Conservation (phyloP, 805 yeast species). For the Starmerella floris region DNA sequence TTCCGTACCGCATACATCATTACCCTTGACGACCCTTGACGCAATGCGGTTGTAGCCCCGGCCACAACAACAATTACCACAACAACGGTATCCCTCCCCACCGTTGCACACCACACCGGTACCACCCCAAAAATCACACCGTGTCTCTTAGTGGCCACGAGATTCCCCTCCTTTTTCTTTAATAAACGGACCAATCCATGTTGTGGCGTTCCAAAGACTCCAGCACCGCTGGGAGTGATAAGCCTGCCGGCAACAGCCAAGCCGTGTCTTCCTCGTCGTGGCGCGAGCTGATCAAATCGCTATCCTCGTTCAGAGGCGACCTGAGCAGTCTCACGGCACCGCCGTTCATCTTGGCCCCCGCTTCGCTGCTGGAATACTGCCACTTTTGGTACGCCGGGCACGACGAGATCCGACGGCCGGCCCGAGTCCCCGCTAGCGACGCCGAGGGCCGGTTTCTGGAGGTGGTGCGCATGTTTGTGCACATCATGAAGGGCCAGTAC, state of each 20-base stretch:
- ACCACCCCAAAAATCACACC: too few relatives aligned
- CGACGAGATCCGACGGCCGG: conserved; percentile 64
- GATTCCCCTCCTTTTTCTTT: too few relatives aligned
- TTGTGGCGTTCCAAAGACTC: conserved; percentile 10
- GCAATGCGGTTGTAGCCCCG: too few relatives aligned
- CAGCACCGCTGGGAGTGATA: not conserved
- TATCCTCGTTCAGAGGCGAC: conserved; percentile 88
- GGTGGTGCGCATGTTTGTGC: conserved; percentile 81
- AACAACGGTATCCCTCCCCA: too few relatives aligned
- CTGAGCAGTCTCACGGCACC: conserved; percentile 91
- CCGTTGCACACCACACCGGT: too few relatives aligned
- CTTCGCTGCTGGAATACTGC: conserved; percentile 79
- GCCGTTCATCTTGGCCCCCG: conserved; percentile 85
- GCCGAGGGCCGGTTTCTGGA: conserved; percentile 56
- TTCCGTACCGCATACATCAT: too few relatives aligned
- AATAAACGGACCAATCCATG: too few relatives aligned
- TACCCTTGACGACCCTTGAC: too few relatives aligned
- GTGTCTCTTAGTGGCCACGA: too few relatives aligned
- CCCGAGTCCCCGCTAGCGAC: conserved; percentile 29
- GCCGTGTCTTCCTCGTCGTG: conserved; percentile 36
- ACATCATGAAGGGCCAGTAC: conserved; percentile 85
- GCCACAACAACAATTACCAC: too few relatives aligned
- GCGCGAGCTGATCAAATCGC: conserved; percentile 81
- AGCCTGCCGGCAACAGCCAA: not conserved
- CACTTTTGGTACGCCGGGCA: conserved; percentile 95